Evolutionary conservation across 306 rosid species (phyloP).

Genomic region (Prunus padus): DNA sequence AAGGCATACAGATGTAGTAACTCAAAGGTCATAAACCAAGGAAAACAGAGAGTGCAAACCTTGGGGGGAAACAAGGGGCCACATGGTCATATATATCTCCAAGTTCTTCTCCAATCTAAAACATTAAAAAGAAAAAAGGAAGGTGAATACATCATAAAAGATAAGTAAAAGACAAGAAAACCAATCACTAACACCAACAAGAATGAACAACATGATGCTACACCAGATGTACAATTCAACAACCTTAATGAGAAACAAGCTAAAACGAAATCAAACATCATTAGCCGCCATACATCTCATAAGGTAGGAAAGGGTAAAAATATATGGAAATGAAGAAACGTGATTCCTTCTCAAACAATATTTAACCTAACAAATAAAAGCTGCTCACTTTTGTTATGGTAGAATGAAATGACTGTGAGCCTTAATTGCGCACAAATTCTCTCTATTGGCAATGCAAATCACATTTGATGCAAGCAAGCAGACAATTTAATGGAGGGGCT

Average conservation of each 20-base stretch:
- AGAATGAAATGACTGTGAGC: too few species aligned
- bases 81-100: conserved; percentile 88
- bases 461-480: too few species aligned
- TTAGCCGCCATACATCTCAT: not conserved
- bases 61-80: conserved; percentile 98
- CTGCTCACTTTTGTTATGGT: too few species aligned
- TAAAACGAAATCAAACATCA: not conserved
- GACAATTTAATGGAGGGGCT: too few species aligned
- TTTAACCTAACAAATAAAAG: too few species aligned
- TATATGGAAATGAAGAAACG: not conserved
- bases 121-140: conserved; percentile 25
- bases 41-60: conserved; percentile 47
- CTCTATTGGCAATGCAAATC: too few species aligned
- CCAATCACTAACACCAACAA: not conserved
- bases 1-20: conserved; percentile 13
- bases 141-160: not conserved
- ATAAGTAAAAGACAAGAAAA: not conserved
- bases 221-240: not conserved
- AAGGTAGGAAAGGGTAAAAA: not conserved
- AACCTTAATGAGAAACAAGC: not conserved
- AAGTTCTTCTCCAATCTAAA: conserved; percentile 92
- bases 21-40: conserved; percentile 25
- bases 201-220: not conserved
- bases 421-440: too few species aligned
- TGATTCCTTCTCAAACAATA: not conserved